Evolutionary conservation across 805 yeast genomes (phyloP).

Genomic region (Millerozyma miso): DNA sequence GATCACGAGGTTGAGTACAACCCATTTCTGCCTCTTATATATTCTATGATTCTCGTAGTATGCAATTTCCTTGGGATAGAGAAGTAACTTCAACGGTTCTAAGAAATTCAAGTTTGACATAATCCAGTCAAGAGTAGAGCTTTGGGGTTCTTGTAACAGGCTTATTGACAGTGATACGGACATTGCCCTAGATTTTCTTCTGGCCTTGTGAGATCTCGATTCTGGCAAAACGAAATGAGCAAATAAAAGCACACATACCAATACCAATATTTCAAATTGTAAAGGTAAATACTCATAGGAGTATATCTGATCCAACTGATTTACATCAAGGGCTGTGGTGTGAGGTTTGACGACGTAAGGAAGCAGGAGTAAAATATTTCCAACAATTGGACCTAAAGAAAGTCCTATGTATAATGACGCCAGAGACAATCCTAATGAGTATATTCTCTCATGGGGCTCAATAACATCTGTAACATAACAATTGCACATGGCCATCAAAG

Average conservation of each 20-base stretch:
- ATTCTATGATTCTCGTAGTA: constrained; percentile 14
- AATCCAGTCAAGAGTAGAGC: background rate
- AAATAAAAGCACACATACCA: constrained; percentile 27
- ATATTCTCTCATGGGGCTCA: constrained; percentile 54
- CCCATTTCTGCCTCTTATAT: constrained; percentile 19
- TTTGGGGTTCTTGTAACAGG: background rate
- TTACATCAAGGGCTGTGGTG: background rate
- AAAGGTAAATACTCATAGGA: constrained; percentile 29
- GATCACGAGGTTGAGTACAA: constrained; percentile 45
- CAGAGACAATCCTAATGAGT: constrained; percentile 53
- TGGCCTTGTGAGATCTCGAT: constrained; percentile 55
- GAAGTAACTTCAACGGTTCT: constrained; percentile 50
- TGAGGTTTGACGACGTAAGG: background rate
- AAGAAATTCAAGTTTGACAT: constrained; percentile 18
- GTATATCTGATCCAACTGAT: constrained; percentile 1
- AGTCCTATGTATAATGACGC: constrained; percentile 59
- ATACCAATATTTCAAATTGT: constrained; percentile 26
- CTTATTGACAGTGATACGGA: constrained; percentile 15
- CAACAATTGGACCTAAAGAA: constrained; percentile 61
- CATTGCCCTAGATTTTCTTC: constrained; percentile 46
- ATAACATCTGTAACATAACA: constrained; percentile 75
- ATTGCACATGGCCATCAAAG: constrained; percentile 54
- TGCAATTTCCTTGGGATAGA: constrained; percentile 43
- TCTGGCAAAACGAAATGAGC: constrained; percentile 47
- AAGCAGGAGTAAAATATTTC: constrained; percentile 31